These are phyloP conservation scores for Suhomyces choctaworum DNA, from an alignment of 1,139 yeast species.

Conservation along the genomic window DNA sequence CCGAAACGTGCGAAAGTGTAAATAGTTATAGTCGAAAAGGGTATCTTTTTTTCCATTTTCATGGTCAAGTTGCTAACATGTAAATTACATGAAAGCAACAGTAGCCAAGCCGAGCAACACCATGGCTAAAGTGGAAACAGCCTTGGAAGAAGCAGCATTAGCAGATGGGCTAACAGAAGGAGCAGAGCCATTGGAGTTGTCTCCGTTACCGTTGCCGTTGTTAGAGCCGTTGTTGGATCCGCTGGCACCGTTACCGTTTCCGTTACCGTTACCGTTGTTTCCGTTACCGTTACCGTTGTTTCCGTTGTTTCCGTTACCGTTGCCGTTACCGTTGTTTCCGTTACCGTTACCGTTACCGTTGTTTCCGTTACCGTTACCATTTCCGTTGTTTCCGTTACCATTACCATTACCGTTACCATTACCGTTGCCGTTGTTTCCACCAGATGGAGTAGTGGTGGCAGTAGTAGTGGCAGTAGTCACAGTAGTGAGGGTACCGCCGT, in stretches of 20 bases:
- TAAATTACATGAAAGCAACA: constrained; percentile 3
- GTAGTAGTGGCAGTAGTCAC: not conserved
- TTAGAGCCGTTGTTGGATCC: not conserved
- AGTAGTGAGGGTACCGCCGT: not conserved
- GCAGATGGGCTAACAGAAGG: constrained; percentile 7
- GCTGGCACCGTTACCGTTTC: not conserved
- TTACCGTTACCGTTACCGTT: constrained; percentile 1
- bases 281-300: constrained; percentile 1
- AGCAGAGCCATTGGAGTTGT: constrained; percentile 1
- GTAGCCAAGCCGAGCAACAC: constrained; percentile 4
- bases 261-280: not conserved
- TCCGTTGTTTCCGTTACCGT: constrained; percentile 1
- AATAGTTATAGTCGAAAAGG: not conserved
- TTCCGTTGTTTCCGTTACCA: not conserved
- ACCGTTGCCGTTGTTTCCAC: constrained; percentile 16
- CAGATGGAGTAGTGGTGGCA: not conserved
- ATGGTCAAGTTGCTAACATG: no score
- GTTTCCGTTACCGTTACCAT: not conserved
- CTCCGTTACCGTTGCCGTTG: not conserved
- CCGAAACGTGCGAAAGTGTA: constrained; percentile 1
- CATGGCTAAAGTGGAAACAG: constrained; percentile 3
- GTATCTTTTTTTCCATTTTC: not conserved
- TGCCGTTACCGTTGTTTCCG: not conserved
- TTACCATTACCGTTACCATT: constrained; percentile 13
- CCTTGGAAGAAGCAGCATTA: constrained; percentile 3